Evolutionary conservation across 1,284 basidiomycete species (phyloP).

Genomic region (Cryptococcus sp.): DNA sequence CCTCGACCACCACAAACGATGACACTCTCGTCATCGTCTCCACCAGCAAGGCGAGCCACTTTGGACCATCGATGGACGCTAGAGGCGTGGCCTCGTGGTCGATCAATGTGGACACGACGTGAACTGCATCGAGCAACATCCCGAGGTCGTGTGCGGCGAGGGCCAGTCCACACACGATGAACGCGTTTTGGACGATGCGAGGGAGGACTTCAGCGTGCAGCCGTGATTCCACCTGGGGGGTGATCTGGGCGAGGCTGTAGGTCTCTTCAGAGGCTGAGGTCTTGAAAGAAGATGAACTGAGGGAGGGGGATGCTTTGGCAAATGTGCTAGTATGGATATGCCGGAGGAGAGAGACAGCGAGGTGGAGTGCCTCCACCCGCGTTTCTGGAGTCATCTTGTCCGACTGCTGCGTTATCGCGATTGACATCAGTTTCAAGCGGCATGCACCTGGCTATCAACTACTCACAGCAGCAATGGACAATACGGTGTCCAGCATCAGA

Average conservation of each 20-base stretch:
- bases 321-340: neutral
- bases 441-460: too few relatives aligned
- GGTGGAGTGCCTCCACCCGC: neutral
- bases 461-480: slow-evolving; percentile 10
- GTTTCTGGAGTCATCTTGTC: neutral
- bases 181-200: slow-evolving; percentile 18
- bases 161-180: slow-evolving; percentile 14
- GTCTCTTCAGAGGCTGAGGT: neutral
- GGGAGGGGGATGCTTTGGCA: neutral
- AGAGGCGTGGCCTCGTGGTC: slow-evolving; percentile 29
- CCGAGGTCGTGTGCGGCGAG: slow-evolving; percentile 4
- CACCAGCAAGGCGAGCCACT: slow-evolving; percentile 43
- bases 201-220: slow-evolving; percentile 19
- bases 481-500: slow-evolving; percentile 18
- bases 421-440: neutral
- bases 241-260: slow-evolving; percentile 1
- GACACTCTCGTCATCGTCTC: slow-evolving; percentile 53
- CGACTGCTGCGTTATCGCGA: neutral
- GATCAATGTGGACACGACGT: slow-evolving; percentile 21
- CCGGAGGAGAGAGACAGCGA: slow-evolving; percentile 9
- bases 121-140: slow-evolving; percentile 12
- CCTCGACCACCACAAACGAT: slow-evolving; percentile 63
- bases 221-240: slow-evolving; percentile 1
- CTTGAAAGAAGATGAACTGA: too few relatives aligned
- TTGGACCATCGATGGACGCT: slow-evolving; percentile 15